Conservation (phyloP, 345 rosid species). For the Populus davidiana region DNA sequence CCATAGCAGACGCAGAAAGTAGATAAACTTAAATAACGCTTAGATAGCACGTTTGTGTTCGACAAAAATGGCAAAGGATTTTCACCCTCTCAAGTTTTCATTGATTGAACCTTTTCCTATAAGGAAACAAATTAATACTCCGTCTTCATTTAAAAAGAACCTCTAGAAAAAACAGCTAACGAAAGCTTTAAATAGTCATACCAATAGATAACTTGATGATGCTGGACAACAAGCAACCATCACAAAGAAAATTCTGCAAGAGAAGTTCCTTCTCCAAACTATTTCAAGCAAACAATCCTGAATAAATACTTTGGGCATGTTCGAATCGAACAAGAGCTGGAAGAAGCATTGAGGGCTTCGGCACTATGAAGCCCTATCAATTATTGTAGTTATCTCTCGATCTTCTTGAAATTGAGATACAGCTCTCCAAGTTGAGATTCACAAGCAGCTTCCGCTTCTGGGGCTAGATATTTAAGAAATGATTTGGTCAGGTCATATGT, state of each 20-base stretch:
- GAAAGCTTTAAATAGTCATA: neutral
- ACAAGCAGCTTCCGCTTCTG: conserved; percentile 58
- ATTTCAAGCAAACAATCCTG: neutral
- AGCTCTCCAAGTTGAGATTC: conserved; percentile 62
- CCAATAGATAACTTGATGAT: neutral
- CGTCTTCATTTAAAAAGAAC: neutral
- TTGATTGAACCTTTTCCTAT: neutral
- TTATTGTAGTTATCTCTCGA: conserved; percentile 3
- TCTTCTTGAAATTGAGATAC: conserved; percentile 53
- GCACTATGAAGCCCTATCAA: neutral
- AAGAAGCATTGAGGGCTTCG: neutral
- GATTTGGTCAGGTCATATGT: conserved; percentile 46
- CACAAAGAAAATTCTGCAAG: neutral
- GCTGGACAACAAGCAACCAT: neutral
- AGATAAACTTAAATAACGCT: neutral
- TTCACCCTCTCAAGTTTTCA: neutral
- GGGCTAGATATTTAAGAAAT: conserved; percentile 52
- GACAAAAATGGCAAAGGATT: neutral
- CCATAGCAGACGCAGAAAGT: neutral
- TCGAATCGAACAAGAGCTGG: neutral
- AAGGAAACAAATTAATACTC: neutral
- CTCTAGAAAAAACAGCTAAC: neutral
- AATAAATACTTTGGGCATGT: neutral
- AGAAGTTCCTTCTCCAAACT: neutral
- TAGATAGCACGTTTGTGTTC: neutral